phyloP scores from a whole-genome alignment of 108 stramenopile species.

The Fragilariopsis cylindrus region DNA sequence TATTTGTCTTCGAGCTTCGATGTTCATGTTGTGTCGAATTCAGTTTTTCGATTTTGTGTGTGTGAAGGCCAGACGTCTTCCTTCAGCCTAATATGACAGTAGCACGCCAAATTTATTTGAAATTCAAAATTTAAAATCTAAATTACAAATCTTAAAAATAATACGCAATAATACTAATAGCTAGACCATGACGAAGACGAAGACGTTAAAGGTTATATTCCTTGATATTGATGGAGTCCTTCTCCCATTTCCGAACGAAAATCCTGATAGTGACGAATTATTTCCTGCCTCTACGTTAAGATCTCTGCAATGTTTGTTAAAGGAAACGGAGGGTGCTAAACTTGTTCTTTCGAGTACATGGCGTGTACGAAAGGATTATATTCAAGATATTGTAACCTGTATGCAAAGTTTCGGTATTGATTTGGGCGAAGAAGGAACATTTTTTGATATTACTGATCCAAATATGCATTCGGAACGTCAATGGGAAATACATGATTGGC shows the following conservation, averaged over 20 bases:
- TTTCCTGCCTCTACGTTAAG: conserved; percentile 49
- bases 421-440: conserved; percentile 15
- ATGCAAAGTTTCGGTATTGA: conserved; percentile 41
- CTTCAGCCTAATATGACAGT: neutral
- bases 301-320: conserved; percentile 1
- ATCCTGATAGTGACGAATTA: conserved; percentile 21
- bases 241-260: conserved; percentile 50
- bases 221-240: conserved; percentile 80
- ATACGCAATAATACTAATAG: neutral
- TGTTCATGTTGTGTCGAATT: neutral
- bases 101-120: neutral
- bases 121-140: neutral
- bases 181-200: neutral
- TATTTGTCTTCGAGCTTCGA: neutral
- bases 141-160: neutral
- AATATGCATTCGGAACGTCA: conserved; percentile 58
- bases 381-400: conserved; percentile 55
- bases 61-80: neutral
- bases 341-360: conserved; percentile 64
- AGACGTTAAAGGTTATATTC: conserved; percentile 50
- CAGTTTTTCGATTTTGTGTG: neutral
- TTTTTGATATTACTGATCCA: conserved; percentile 65
- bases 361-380: conserved; percentile 48
- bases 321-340: conserved; percentile 9
- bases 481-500: conserved; percentile 65